Base-by-base conservation (phyloP, 2,329 filamentous ascomycete species). In the Claviceps spartinae region DNA sequence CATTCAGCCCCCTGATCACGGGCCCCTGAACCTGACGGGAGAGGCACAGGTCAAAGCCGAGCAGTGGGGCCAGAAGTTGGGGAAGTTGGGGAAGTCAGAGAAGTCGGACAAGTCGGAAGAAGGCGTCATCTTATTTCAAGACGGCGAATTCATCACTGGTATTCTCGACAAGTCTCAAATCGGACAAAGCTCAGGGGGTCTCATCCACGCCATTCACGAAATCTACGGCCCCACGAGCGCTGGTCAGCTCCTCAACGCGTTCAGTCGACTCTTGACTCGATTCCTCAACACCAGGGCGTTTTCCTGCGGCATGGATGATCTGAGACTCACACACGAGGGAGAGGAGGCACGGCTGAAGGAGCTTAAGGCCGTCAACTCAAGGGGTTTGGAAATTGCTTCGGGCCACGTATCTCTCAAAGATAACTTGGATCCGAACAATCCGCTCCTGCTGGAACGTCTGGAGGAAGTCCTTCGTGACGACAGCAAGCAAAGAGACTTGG, bases 151-250 rank as follows among this genome's bases (percentile, higher is more conserved):
- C 58, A 77, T 96, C 47, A 85, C 82, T 47, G 93, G 93, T 60
- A 94, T 98, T 60, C 76, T 98, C 30, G 94, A 98, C 67, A 98
- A 98, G 70, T 85, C 87, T 42, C 93, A 98, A 60, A 86, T 98
- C 54, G 93, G 93, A 51, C 89, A 90, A 40, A 86, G 81, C 54
- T 81, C 82, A 34, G 90, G 90, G 50, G 93, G 93, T 56, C 76
- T 98, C 45, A 82, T 98, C 54, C 93, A 98, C 64, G 83, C 89
- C 2, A 80, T 97, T 22, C 91, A 98, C 63, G 93, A 98, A 63
- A 81, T 90, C 1, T 96, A 96, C 63, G 93, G 94, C 2, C 85
- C 93, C 53, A 85, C 84, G 16, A 77, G 85, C 56, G 91, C 93
- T 20, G 91, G 93, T 37, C 88, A 88, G 63, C 73, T 95, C 9